These are phyloP conservation scores for Aegle marmelos DNA, from an alignment of 345 rosid genomes.

Conservation along the genomic window DNA sequence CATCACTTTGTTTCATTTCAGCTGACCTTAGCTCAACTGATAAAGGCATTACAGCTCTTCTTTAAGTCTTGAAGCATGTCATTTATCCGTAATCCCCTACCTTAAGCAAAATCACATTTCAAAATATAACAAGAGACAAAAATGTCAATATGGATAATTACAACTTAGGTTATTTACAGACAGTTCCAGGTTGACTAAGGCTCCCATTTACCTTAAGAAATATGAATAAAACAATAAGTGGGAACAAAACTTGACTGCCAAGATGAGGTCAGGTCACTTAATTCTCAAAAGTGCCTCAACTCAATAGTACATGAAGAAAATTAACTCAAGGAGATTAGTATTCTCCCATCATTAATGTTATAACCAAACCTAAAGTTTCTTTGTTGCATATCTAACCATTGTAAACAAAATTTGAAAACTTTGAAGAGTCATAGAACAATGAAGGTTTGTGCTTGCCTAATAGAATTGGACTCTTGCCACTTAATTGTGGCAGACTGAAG, in stretches of 20 bases:
- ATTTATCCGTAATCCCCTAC: neutral
- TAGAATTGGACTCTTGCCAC: neutral
- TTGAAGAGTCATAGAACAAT: neutral
- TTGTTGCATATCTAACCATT: neutral
- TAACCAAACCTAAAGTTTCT: too few species aligned
- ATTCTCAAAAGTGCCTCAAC: neutral
- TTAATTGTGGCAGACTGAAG: neutral
- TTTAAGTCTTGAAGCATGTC: neutral
- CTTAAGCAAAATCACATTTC: neutral
- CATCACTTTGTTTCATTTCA: neutral
- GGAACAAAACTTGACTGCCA: neutral
- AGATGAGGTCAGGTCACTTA: neutral
- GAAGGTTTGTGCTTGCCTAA: neutral
- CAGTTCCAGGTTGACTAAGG: neutral
- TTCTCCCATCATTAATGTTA: neutral
- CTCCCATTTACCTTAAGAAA: neutral
- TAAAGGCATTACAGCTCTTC: neutral
- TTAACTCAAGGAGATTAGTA: neutral
- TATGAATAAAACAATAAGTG: neutral
- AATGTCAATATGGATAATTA: neutral
- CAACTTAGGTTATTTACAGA: neutral
- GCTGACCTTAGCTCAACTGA: neutral
- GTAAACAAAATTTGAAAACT: neutral
- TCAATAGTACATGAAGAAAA: neutral
- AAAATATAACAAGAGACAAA: neutral